These are phyloP conservation scores for Solanum habrochaites DNA, from an alignment of 257 asterid genomes.

Conservation along the genomic window DNA sequence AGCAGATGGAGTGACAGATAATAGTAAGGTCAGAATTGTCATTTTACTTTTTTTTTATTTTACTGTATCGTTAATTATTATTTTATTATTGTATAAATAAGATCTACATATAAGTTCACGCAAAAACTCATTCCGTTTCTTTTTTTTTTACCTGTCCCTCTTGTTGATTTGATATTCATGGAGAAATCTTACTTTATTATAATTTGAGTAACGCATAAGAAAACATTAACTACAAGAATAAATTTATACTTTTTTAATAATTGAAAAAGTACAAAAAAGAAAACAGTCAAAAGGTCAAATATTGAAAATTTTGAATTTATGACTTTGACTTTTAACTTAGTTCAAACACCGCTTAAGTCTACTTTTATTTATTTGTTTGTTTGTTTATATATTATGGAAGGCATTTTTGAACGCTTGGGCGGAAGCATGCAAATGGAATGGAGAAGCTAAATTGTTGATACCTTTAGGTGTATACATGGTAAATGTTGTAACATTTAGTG, in stretches of 20 bases:
- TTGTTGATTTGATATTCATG: neutral
- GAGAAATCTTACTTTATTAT: neutral
- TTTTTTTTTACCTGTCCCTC: neutral
- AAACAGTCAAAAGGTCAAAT: neutral
- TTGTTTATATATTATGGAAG: neutral
- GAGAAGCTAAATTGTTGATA: neutral
- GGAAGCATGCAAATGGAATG: neutral
- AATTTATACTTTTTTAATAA: neutral
- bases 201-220: neutral
- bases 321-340: too few species aligned
- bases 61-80: neutral
- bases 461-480: neutral
- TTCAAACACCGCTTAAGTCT: too few species aligned
- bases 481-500: neutral
- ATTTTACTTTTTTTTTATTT: neutral
- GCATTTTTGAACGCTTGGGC: neutral
- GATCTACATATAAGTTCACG: neutral
- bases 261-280: neutral
- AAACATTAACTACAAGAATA: neutral
- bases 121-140: neutral
- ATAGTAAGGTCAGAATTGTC: neutral
- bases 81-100: neutral
- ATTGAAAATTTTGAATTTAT: too few species aligned
- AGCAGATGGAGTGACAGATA: neutral
- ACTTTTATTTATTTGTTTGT: neutral